These are phyloP conservation scores for Fusarium sp. DNA, from an alignment of 2,329 filamentous ascomycete genomes.

Conservation along the genomic window DNA sequence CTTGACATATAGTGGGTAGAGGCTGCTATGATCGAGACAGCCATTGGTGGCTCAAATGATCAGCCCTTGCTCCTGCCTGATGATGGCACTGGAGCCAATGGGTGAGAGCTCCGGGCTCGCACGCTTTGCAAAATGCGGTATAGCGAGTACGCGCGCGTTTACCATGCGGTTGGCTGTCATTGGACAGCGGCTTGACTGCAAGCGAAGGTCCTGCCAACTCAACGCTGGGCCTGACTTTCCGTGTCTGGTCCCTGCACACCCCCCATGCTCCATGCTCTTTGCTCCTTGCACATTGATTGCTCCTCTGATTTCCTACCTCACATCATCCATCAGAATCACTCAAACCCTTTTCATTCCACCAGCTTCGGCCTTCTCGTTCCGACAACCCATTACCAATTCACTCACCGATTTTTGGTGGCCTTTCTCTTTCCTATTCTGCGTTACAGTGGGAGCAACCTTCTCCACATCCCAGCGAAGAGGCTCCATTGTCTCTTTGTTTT, in stretches of 20 bases:
- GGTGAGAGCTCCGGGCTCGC: constrained; percentile 40
- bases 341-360: constrained; percentile 11
- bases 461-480: background rate
- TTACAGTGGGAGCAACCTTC: background rate
- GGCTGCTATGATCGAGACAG: background rate
- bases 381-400: constrained; percentile 14
- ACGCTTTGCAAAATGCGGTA: constrained; percentile 32
- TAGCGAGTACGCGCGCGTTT: constrained; percentile 49
- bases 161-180: constrained; percentile 41
- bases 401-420: constrained; percentile 7
- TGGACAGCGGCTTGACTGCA: constrained; percentile 48
- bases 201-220: constrained; percentile 49
- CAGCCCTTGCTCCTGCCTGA: constrained; percentile 18
- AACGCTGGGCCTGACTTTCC: constrained; percentile 28
- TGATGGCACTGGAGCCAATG: constrained; percentile 39
- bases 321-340: constrained; percentile 23
- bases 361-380: constrained; percentile 18
- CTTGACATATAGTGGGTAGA: constrained; percentile 3
- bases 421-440: constrained; percentile 13
- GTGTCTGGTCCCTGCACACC: constrained; percentile 15
- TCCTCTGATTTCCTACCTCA: constrained; percentile 19
- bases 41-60: constrained; percentile 35
- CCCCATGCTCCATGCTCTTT: background rate
- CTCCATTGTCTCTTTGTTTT: background rate
- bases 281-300: background rate